Percentiles rank a stretch among this genome's conserved stretches.
These are phyloP conservation scores for Oryza glumipatula DNA, from an alignment of 176 grass and related monocot genomes.

Conservation along the genomic window DNA sequence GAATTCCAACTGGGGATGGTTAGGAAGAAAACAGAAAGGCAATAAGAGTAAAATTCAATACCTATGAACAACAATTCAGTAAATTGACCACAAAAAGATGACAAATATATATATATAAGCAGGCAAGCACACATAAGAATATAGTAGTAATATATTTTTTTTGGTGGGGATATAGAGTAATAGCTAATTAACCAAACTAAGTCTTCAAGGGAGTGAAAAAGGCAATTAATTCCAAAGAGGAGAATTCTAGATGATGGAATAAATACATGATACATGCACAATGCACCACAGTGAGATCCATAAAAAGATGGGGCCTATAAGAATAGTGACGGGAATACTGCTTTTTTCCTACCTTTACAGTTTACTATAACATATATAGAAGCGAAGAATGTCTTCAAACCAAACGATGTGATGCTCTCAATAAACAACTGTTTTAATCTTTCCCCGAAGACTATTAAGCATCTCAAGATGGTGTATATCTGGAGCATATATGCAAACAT, in stretches of 20 bases:
- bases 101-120: background rate
- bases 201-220: conserved; percentile 26
- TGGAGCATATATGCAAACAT: conserved; percentile 58
- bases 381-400: conserved; percentile 55
- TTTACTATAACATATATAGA: conserved; percentile 60
- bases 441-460: conserved; percentile 28
- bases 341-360: conserved; percentile 58
- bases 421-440: conserved; percentile 51
- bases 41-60: conserved; percentile 17
- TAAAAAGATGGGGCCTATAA: conserved; percentile 60
- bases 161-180: background rate
- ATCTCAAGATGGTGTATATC: conserved; percentile 52
- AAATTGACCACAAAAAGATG: conserved; percentile 5
- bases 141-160: background rate
- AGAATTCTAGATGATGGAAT: conserved; percentile 48
- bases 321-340: conserved; percentile 68
- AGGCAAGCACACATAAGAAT: background rate
- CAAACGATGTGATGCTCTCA: conserved; percentile 55
- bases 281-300: conserved; percentile 66
- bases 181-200: conserved; percentile 12
- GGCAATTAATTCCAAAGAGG: conserved; percentile 29
- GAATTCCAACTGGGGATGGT: background rate
- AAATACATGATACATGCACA: conserved; percentile 66
- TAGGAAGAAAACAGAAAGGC: background rate
- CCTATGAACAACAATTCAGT: background rate